Percentiles rank a stretch among this genome's conserved stretches.
Conservation (phyloP, 371 early-diverging fungal genomes). For the Phascolomyces articulosus region DNA sequence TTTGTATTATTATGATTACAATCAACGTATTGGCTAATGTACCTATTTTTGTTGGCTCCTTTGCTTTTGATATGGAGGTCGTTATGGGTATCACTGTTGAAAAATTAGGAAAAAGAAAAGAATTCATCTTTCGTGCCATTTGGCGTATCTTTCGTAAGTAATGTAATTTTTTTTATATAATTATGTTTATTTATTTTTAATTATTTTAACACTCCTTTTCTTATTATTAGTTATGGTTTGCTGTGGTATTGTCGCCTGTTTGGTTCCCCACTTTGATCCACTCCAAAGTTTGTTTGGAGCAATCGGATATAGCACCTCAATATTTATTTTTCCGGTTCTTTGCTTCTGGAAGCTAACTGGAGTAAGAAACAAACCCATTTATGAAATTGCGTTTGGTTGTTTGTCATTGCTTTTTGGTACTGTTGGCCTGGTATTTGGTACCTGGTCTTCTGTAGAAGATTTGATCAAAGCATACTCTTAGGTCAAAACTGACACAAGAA, state of each 20-base stretch:
- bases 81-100: constrained; percentile 55
- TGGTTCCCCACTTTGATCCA: constrained; percentile 79
- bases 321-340: constrained; percentile 83
- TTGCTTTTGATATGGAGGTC: constrained; percentile 72
- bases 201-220: not conserved
- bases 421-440: constrained; percentile 76
- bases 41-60: constrained; percentile 80
- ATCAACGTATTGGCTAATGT: constrained; percentile 79
- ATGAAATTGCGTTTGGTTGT: constrained; percentile 60
- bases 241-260: constrained; percentile 64
- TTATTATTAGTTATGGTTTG: constrained; percentile 48
- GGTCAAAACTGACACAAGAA: no score
- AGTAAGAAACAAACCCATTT: constrained; percentile 54
- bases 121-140: constrained; percentile 58
- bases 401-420: constrained; percentile 69
- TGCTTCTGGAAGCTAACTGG: constrained; percentile 80
- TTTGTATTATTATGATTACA: constrained; percentile 76
- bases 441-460: constrained; percentile 65
- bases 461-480: constrained; percentile 51
- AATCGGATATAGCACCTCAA: constrained; percentile 74
- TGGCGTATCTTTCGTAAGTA: constrained; percentile 51
- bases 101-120: constrained; percentile 46
- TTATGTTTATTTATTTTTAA: not conserved
- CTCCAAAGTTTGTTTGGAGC: constrained; percentile 86
- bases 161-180: no score